phyloP scores from a whole-genome alignment of 2,329 filamentous ascomycete genomes.

The Hymenotorrendiella dingleyae region DNA sequence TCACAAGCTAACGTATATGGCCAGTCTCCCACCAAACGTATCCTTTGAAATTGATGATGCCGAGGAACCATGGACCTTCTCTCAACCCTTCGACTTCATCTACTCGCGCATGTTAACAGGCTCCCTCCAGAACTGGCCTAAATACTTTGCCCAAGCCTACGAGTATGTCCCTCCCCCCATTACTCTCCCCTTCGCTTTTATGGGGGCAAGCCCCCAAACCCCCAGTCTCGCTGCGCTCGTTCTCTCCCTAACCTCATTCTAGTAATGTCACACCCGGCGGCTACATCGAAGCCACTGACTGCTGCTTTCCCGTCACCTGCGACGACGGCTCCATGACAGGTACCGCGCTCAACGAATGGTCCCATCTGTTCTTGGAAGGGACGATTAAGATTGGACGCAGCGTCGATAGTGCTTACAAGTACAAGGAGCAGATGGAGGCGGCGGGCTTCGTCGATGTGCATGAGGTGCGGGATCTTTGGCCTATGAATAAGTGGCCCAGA shows the following conservation, averaged over 20 bases:
- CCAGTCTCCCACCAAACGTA: slow-evolving; percentile 52
- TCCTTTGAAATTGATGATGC: slow-evolving; percentile 59
- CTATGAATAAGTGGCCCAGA: slow-evolving; percentile 45
- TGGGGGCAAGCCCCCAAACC: neutral
- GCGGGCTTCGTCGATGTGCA: slow-evolving; percentile 23
- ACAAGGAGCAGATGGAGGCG: slow-evolving; percentile 12
- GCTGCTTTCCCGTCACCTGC: slow-evolving; percentile 21
- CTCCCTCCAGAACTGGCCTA: slow-evolving; percentile 11
- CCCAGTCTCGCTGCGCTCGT: neutral
- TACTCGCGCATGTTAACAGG: slow-evolving; percentile 38
- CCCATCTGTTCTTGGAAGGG: slow-evolving; percentile 28
- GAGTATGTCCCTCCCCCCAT: neutral
- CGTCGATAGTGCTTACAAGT: slow-evolving; percentile 26
- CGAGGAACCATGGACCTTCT: slow-evolving; percentile 40
- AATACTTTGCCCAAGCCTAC: slow-evolving; percentile 11
- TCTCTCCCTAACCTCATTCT: neutral
- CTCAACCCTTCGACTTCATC: slow-evolving; percentile 52
- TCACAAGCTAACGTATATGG: neutral
- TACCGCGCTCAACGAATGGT: slow-evolving; percentile 12
- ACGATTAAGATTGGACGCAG: slow-evolving; percentile 29
- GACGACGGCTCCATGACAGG: slow-evolving; percentile 30
- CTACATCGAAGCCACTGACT: slow-evolving; percentile 31
- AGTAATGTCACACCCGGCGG: slow-evolving; percentile 26
- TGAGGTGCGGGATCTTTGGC: slow-evolving; percentile 43
- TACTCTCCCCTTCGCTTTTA: neutral